Conservation (phyloP, 2,329 filamentous ascomycete genomes). For the Tolypocladium amazonense region DNA sequence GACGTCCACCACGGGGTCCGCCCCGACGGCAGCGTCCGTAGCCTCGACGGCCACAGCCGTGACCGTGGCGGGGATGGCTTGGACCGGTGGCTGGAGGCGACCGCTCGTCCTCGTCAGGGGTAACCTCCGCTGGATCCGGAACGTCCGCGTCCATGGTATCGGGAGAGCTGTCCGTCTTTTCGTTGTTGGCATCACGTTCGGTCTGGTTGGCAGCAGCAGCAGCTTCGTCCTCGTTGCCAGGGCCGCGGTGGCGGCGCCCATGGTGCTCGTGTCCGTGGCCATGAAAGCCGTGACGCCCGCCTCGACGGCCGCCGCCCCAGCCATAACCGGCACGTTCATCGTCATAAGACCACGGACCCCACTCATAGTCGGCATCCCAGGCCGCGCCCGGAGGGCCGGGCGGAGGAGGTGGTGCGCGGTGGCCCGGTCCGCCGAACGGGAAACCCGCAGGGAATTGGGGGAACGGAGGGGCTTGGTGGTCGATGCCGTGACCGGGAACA, state of each 20-base stretch:
- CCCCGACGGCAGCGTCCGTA: constrained; percentile 8
- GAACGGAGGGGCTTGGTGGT: constrained; percentile 19
- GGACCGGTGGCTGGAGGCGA: constrained; percentile 8
- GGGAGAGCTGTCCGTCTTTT: constrained; percentile 22
- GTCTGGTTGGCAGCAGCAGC: not conserved
- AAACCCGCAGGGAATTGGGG: constrained; percentile 19
- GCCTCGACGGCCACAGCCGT: constrained; percentile 10
- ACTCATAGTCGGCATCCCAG: constrained; percentile 10
- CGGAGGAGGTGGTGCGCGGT: constrained; percentile 1
- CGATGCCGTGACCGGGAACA: constrained; percentile 24
- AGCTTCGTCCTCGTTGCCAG: constrained; percentile 10
- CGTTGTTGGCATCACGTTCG: constrained; percentile 13
- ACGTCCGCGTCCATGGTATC: constrained; percentile 19
- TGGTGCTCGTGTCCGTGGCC: not conserved
- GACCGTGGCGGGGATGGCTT: constrained; percentile 8
- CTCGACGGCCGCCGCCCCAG: constrained; percentile 7
- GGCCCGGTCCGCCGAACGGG: constrained; percentile 16
- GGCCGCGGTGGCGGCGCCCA: constrained; percentile 11
- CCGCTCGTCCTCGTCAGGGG: constrained; percentile 17
- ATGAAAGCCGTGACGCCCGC: not conserved
- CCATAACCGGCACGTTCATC: constrained; percentile 2
- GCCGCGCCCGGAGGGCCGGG: not conserved
- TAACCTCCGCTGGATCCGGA: constrained; percentile 21
- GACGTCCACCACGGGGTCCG: constrained; percentile 14
- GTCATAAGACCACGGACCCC: constrained; percentile 11